Base-by-base conservation (phyloP, 2,329 filamentous ascomycete species). In the Scytalidium sp. region DNA sequence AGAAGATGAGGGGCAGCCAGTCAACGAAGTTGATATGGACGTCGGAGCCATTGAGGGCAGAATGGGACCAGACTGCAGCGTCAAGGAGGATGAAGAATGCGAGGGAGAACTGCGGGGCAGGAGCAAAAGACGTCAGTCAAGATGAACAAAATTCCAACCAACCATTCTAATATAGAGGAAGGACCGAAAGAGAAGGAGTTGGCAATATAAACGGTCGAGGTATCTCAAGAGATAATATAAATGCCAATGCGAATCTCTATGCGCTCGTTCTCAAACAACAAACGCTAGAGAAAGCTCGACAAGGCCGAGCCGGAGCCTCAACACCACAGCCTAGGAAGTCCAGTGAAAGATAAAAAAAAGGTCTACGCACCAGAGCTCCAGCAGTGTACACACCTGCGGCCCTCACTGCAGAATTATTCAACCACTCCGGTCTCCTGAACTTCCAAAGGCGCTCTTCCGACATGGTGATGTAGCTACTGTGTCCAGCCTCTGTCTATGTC, bases 21-120 rank as follows among this genome's bases (percentile, higher is more conserved):
- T 87, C 83, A 67, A 85, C 75, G 61, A 85, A 87, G 57, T 74
- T 81, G 61, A 87, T 74, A 70, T 87, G 83, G 50, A 80, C 70
- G 65, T 76, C 70, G 49, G 80, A 83, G 52, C 74, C 77, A 71
- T 87, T 87, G 56, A 70, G 72, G 52, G 72, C 49, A 11, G 78
- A 81, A 61, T 83, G 80, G 59, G 83, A 85, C 81, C 81, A 87
- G 45, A 85, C 81, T 54, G 83, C 81, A 4, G 80, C 76, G 67
- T 87, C 83, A 67, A 87, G 80, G 69, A 87, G 78, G 63, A 81
- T 73, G 73, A 85, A 86, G 70, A 87, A 87, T 54, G 82, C 82
- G 64, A 86, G 71, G 43, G 83, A 84, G 75, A 84, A 86, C 83
- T 85, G 19, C 40, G 22, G 29, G n/a, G 4, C 4, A 25, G 2